Evolutionary conservation across 1,284 basidiomycete genomes (phyloP).

Genomic region (Trichosporon sp.): DNA sequence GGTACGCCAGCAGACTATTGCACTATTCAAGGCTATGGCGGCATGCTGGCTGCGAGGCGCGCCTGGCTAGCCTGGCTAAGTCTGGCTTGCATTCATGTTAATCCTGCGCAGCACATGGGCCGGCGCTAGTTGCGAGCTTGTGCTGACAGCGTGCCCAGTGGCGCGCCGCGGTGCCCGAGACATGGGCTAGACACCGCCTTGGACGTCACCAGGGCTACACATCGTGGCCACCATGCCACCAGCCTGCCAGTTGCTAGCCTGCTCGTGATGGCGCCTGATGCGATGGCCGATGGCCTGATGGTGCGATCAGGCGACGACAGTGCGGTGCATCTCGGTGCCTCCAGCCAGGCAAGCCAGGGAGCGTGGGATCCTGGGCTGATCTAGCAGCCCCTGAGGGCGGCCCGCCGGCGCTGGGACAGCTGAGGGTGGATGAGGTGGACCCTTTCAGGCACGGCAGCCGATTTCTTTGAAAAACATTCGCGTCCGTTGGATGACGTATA

Average conservation of each 20-base stretch:
- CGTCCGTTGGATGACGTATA: slow-evolving; percentile 8
- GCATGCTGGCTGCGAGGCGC: too few relatives aligned
- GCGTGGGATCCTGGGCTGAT: neutral
- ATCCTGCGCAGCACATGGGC: neutral
- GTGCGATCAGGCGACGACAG: neutral
- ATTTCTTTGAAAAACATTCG: slow-evolving; percentile 15
- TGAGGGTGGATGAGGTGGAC: neutral
- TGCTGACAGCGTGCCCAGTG: neutral
- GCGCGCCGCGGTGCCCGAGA: neutral
- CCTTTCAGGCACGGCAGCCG: neutral
- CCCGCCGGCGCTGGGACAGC: too few relatives aligned
- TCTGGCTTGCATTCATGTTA: neutral
- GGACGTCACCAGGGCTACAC: neutral
- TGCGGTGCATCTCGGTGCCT: neutral
- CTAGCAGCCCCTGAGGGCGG: neutral
- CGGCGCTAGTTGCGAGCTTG: neutral
- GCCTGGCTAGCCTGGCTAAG: neutral
- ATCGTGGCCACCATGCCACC: too few relatives aligned
- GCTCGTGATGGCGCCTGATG: neutral
- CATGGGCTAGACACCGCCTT: neutral
- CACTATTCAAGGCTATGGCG: too few relatives aligned
- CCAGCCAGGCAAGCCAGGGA: neutral
- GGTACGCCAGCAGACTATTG: too few relatives aligned
- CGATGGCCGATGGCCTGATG: neutral
- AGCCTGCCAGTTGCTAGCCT: too few relatives aligned